Percentiles rank a stretch among this genome's conserved stretches.
Evolutionary conservation across 495 filamentous ascomycete genomes (phyloP).

Genomic region (Copromyces sp.): DNA sequence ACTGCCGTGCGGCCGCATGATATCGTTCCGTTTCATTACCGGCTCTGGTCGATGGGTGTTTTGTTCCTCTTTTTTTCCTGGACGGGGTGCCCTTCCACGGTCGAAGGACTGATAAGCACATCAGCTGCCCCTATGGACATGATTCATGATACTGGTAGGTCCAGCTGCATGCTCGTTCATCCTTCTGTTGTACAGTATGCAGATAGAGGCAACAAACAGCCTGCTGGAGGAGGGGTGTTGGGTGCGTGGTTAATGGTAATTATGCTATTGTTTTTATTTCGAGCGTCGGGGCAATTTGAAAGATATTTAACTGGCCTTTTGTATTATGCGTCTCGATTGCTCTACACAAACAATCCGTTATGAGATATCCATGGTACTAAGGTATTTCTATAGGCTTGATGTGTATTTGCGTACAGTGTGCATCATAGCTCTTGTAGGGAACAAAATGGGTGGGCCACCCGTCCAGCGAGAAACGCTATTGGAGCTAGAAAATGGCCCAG

Average conservation of each 20-base stretch:
- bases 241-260: background rate
- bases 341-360: background rate
- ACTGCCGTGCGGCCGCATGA: background rate
- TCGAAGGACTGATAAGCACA: background rate
- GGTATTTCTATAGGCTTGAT: background rate
- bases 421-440: background rate
- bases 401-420: background rate
- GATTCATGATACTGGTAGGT: background rate
- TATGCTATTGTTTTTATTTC: background rate
- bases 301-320: background rate
- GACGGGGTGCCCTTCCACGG: background rate
- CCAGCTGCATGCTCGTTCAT: conserved; percentile 8
- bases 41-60: conserved; percentile 14
- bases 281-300: background rate
- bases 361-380: background rate
- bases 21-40: conserved; percentile 23
- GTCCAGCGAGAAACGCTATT: background rate
- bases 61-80: conserved; percentile 4
- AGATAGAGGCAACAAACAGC: conserved; percentile 32
- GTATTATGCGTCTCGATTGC: background rate
- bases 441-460: background rate
- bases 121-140: background rate
- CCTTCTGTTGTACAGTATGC: conserved; percentile 24
- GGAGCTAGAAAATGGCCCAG: background rate
- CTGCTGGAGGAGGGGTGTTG: conserved; percentile 7